Evolutionary conservation across 345 rosid species (phyloP).

Genomic region (Eutrema heterophyllum): DNA sequence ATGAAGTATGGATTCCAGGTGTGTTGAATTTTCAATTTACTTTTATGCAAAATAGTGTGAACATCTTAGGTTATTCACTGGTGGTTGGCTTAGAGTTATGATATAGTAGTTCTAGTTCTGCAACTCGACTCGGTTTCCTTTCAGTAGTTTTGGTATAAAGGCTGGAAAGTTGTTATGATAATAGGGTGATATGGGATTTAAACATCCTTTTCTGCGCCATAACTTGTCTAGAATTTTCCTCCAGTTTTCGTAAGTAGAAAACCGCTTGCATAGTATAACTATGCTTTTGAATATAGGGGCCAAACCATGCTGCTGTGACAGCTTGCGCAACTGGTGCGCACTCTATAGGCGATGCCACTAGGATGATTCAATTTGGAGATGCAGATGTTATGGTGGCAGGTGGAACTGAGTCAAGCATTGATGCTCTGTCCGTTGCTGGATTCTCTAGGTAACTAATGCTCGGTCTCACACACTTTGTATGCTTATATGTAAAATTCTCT

Average conservation of each 20-base stretch:
- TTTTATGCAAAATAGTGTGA: background rate
- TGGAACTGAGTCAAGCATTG: conserved; percentile 94
- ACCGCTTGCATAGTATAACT: conserved; percentile 7
- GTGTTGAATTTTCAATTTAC: background rate
- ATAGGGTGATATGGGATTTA: background rate
- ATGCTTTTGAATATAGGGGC: conserved; percentile 61
- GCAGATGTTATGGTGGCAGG: conserved; percentile 95
- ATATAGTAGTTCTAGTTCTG: background rate
- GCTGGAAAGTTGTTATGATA: background rate
- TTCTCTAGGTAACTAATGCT: conserved; percentile 63
- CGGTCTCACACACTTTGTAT: background rate
- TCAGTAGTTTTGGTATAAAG: background rate
- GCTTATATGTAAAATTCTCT: background rate
- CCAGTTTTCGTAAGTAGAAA: background rate
- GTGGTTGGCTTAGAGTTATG: background rate
- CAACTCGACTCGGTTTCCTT: background rate
- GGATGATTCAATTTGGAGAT: conserved; percentile 98
- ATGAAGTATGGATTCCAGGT: conserved; percentile 97
- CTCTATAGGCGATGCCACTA: conserved; percentile 92
- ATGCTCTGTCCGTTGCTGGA: conserved; percentile 93
- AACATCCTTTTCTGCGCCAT: background rate
- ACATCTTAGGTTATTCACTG: background rate
- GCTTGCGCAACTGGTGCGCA: conserved; percentile 99
- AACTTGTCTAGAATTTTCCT: background rate
- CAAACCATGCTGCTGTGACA: conserved; percentile 99